Evolutionary conservation across 2,329 filamentous ascomycete species (phyloP).

Genomic region (Fusarium sp.): DNA sequence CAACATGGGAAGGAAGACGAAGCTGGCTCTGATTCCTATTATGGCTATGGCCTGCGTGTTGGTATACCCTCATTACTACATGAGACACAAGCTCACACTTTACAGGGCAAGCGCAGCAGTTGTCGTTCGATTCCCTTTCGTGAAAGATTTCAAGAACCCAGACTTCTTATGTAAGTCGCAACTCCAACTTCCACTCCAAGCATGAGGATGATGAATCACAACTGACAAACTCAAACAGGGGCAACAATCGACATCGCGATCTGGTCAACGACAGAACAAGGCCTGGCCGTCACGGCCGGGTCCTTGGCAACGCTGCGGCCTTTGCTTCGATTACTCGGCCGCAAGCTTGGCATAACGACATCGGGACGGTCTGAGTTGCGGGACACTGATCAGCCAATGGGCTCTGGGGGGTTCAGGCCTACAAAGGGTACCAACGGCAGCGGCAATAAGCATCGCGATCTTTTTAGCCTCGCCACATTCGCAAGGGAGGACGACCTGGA

Average conservation of each 20-base stretch:
- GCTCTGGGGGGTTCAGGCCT: constrained; percentile 3
- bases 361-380: constrained; percentile 30
- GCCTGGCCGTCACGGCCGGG: constrained; percentile 59
- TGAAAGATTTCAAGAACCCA: constrained; percentile 49
- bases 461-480: constrained; percentile 45
- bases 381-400: constrained; percentile 25
- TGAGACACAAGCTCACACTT: constrained; percentile 16
- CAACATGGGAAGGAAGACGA: constrained; percentile 62
- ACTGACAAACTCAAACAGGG: constrained; percentile 34
- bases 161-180: constrained; percentile 55
- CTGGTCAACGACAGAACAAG: constrained; percentile 59
- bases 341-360: constrained; percentile 44
- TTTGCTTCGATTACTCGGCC: constrained; percentile 48
- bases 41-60: constrained; percentile 65
- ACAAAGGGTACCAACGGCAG: constrained; percentile 13
- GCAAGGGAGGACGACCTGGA: constrained; percentile 36
- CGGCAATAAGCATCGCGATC: constrained; percentile 28
- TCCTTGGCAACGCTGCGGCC: constrained; percentile 58
- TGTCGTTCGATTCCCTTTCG: constrained; percentile 52
- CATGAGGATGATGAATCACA: not conserved
- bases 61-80: constrained; percentile 20
- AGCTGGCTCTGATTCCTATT: constrained; percentile 61
- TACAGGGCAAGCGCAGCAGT: constrained; percentile 56
- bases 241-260: constrained; percentile 56
- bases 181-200: not conserved